Percentiles rank a stretch among this genome's conserved stretches.
These are phyloP conservation scores for Fomitopsis pinicola DNA, from an alignment of 1,284 basidiomycete species.

Conservation along the genomic window DNA sequence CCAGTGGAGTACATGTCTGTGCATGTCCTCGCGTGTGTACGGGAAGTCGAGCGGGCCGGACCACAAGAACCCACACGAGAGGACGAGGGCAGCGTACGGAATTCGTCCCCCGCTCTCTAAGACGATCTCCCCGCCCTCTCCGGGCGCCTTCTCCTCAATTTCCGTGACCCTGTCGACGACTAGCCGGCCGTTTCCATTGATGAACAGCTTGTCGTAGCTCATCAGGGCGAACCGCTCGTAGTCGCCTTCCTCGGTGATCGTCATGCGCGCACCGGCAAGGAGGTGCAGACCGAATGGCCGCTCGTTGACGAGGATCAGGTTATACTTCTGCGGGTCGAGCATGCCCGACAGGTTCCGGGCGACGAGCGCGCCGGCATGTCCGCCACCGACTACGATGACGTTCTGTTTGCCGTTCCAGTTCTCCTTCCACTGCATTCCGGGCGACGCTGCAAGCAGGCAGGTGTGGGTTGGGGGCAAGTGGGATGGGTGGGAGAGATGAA, in stretches of 20 bases:
- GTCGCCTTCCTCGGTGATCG: slow-evolving; percentile 17
- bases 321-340: slow-evolving; percentile 5
- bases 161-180: slow-evolving; percentile 39
- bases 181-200: slow-evolving; percentile 41
- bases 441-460: neutral
- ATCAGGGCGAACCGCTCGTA: slow-evolving; percentile 33
- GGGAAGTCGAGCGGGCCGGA: slow-evolving; percentile 46
- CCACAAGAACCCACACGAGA: slow-evolving; percentile 58
- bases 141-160: slow-evolving; percentile 35
- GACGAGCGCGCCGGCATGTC: slow-evolving; percentile 25
- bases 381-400: slow-evolving; percentile 37
- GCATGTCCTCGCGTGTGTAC: slow-evolving; percentile 33
- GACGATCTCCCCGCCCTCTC: slow-evolving; percentile 39
- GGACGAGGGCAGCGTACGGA: slow-evolving; percentile 47
- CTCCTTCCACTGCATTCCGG: slow-evolving; percentile 11
- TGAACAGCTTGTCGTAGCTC: slow-evolving; percentile 43
- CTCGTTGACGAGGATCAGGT: slow-evolving; percentile 11
- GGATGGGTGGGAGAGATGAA: neutral
- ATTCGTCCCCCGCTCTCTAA: slow-evolving; percentile 47
- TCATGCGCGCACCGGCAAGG: slow-evolving; percentile 25
- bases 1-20: slow-evolving; percentile 38
- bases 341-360: slow-evolving; percentile 5
- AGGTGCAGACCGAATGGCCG: slow-evolving; percentile 14
- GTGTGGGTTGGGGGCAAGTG: neutral
- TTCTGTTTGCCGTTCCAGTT: slow-evolving; percentile 22